These are phyloP conservation scores for Tolypocladium capitatum DNA, from an alignment of 2,329 filamentous ascomycete genomes.

Conservation along the genomic window DNA sequence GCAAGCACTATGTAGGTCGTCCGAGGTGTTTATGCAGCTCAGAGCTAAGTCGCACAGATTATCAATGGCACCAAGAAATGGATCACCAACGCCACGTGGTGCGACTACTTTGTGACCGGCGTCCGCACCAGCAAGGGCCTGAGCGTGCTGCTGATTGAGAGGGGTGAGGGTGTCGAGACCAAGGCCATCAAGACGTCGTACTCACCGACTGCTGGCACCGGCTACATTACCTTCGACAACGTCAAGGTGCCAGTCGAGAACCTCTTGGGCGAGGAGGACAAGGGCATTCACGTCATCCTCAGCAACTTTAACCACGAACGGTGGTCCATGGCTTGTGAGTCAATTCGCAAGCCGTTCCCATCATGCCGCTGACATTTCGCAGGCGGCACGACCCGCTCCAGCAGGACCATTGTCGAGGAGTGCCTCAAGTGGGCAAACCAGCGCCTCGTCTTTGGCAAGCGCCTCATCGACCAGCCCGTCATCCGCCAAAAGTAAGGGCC, in stretches of 20 bases:
- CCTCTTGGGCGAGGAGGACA: slow-evolving; percentile 69
- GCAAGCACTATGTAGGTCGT: slow-evolving; percentile 52
- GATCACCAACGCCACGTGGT: slow-evolving; percentile 73
- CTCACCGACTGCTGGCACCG: slow-evolving; percentile 64
- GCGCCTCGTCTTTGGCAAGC: slow-evolving; percentile 71
- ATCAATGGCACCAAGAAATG: slow-evolving; percentile 71
- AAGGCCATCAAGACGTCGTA: slow-evolving; percentile 71
- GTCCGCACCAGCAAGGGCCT: slow-evolving; percentile 70
- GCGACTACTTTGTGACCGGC: slow-evolving; percentile 72
- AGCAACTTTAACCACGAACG: slow-evolving; percentile 84
- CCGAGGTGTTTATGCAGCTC: not conserved
- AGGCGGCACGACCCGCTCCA: slow-evolving; percentile 48
- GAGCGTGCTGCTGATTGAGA: slow-evolving; percentile 61
- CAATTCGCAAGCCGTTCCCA: not conserved
- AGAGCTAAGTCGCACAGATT: slow-evolving; percentile 19
- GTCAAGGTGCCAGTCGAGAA: slow-evolving; percentile 73
- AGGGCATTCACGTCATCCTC: slow-evolving; percentile 73
- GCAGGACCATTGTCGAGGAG: slow-evolving; percentile 62
- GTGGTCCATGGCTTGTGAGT: slow-evolving; percentile 58
- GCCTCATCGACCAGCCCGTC: slow-evolving; percentile 68
- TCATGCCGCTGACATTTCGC: slow-evolving; percentile 5
- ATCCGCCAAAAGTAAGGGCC: slow-evolving; percentile 59
- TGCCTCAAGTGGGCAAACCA: slow-evolving; percentile 84
- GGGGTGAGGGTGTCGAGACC: slow-evolving; percentile 62
- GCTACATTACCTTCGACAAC: slow-evolving; percentile 72